Evolutionary conservation across 2,329 filamentous ascomycete genomes (phyloP).

Genomic region (Phialophora chinensis): DNA sequence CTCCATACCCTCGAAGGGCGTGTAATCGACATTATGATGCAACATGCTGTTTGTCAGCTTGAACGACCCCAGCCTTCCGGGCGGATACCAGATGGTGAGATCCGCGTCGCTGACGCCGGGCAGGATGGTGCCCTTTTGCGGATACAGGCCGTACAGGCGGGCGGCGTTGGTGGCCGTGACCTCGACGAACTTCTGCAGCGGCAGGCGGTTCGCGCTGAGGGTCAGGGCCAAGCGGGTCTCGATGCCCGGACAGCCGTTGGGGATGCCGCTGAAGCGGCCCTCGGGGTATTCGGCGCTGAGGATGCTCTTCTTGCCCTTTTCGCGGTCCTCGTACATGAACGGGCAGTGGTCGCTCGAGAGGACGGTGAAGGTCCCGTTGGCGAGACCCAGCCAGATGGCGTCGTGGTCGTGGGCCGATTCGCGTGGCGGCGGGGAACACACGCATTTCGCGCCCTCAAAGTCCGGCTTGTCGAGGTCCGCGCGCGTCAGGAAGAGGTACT

Average conservation of each 20-base stretch:
- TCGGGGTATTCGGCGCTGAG: conserved; percentile 53
- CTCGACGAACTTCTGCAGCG: conserved; percentile 60
- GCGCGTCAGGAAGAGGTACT: conserved; percentile 64
- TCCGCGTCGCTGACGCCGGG: conserved; percentile 62
- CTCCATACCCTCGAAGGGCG: conserved; percentile 64
- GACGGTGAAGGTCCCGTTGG: conserved; percentile 62
- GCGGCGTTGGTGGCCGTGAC: conserved; percentile 62
- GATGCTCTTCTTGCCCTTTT: conserved; percentile 56
- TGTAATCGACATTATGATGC: conserved; percentile 68
- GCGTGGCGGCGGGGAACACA: conserved; percentile 60
- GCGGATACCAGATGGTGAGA: conserved; percentile 64
- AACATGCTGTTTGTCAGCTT: conserved; percentile 59
- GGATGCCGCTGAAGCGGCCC: conserved; percentile 61
- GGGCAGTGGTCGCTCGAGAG: conserved; percentile 60
- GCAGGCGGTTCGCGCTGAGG: conserved; percentile 50
- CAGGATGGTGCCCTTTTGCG: conserved; percentile 57
- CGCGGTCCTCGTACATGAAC: conserved; percentile 57
- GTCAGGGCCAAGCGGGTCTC: conserved; percentile 62
- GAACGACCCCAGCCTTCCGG: conserved; percentile 50
- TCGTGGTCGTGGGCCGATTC: conserved; percentile 57
- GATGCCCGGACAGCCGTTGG: conserved; percentile 64
- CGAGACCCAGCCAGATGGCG: conserved; percentile 58
- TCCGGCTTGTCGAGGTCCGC: conserved; percentile 51
- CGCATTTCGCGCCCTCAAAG: conserved; percentile 58
- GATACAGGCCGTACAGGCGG: conserved; percentile 63